phyloP scores from a whole-genome alignment of 2,329 filamentous ascomycete genomes.

The Fusarium napiforme region DNA sequence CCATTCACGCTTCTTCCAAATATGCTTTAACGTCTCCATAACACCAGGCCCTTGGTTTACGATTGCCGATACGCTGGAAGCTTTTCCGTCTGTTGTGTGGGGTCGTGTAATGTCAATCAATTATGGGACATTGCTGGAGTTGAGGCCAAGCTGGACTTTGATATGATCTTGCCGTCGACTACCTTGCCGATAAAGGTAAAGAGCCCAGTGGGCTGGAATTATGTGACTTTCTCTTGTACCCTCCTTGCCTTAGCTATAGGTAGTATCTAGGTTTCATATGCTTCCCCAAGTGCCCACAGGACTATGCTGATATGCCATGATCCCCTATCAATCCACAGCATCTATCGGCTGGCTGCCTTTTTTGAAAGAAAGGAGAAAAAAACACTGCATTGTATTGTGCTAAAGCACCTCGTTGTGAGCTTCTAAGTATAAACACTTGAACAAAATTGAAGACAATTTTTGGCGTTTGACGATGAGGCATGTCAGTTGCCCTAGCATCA shows the following conservation, averaged over 20 bases:
- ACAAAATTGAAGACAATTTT: not conserved
- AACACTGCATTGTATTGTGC: not conserved
- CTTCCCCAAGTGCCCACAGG: not conserved
- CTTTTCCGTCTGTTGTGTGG: not conserved
- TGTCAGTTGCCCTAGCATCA: slow-evolving; percentile 17
- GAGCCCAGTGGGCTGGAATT: not conserved
- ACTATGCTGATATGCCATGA: not conserved
- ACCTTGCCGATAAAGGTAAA: not conserved
- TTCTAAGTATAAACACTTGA: not conserved
- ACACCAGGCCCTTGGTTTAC: not conserved
- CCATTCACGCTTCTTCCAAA: slow-evolving; percentile 4
- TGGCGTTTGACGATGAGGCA: not conserved
- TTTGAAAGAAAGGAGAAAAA: too few relatives aligned
- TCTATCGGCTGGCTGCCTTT: not conserved
- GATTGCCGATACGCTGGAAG: slow-evolving; percentile 10
- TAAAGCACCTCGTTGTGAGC: not conserved
- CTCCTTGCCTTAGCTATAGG: not conserved
- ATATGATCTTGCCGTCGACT: not conserved
- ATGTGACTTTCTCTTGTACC: not conserved
- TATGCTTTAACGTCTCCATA: not conserved
- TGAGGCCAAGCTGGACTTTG: not conserved
- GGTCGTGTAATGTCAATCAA: not conserved
- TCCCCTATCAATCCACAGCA: not conserved
- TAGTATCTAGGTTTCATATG: not conserved
- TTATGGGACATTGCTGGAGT: not conserved